These are phyloP conservation scores for Leptographium wingfieldii DNA, from an alignment of 2,329 filamentous ascomycete genomes.

Conservation along the genomic window DNA sequence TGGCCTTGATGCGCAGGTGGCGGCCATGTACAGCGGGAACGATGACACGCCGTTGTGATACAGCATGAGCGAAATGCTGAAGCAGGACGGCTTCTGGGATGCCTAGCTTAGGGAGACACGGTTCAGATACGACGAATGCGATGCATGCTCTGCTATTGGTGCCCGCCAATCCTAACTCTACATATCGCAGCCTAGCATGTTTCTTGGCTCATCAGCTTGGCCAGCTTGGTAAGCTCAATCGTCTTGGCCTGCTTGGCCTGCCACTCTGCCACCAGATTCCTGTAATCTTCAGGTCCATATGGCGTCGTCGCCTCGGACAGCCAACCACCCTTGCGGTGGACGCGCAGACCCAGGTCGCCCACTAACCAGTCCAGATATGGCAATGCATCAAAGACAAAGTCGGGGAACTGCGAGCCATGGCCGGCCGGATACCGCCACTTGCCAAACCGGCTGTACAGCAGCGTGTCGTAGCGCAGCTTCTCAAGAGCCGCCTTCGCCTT, in stretches of 20 bases:
- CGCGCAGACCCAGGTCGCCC: slow-evolving; percentile 48
- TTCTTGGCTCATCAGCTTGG: not conserved
- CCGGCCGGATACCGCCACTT: slow-evolving; percentile 57
- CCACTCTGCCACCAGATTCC: slow-evolving; percentile 38
- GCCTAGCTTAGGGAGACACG: too few species aligned
- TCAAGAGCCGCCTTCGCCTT: slow-evolving; percentile 25
- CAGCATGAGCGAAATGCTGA: slow-evolving; percentile 18
- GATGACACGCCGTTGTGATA: slow-evolving; percentile 26
- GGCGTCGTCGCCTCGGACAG: slow-evolving; percentile 39
- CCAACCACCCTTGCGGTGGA: slow-evolving; percentile 40
- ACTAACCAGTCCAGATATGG: slow-evolving; percentile 61
- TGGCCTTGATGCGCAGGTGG: slow-evolving; percentile 32
- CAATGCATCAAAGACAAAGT: slow-evolving; percentile 65
- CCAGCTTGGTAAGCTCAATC: slow-evolving; percentile 10
- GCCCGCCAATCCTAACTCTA: not conserved
- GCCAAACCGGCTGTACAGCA: slow-evolving; percentile 55
- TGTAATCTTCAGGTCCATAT: slow-evolving; percentile 48
- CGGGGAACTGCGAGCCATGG: slow-evolving; percentile 48
- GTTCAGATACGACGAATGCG: too few species aligned
- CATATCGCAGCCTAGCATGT: not conserved
- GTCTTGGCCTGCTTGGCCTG: slow-evolving; percentile 12
- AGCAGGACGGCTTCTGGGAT: too few species aligned
- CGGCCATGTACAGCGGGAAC: slow-evolving; percentile 29
- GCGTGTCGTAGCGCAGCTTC: slow-evolving; percentile 37
- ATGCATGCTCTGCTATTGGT: not conserved